Percentiles rank a stretch among this genome's conserved stretches.
Evolutionary conservation across 768 basidiomycete species (phyloP).

Genomic region (Cystofilobasidium ferigula): DNA sequence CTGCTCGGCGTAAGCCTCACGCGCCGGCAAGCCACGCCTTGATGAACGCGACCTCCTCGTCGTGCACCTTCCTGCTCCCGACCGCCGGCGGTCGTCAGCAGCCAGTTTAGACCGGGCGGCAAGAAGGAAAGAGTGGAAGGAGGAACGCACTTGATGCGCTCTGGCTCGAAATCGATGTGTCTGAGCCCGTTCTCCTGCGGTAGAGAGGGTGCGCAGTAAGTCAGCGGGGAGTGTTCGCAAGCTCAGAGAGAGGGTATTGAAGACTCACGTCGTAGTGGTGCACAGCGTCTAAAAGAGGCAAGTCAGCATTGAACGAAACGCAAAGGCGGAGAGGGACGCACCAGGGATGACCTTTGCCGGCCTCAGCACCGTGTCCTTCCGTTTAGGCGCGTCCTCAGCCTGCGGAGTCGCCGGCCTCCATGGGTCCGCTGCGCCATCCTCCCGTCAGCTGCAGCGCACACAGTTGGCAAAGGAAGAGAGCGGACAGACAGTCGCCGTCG

Average conservation of each 20-base stretch:
- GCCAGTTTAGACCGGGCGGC: background rate
- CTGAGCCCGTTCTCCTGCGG: slow-evolving; percentile 54
- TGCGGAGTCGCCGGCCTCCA: slow-evolving; percentile 60
- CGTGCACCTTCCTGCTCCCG: slow-evolving; percentile 50
- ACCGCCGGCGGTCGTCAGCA: background rate
- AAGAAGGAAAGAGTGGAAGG: background rate
- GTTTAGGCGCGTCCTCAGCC: slow-evolving; percentile 45
- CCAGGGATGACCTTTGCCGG: slow-evolving; percentile 83
- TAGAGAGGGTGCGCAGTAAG: background rate
- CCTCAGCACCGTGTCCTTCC: slow-evolving; percentile 57
- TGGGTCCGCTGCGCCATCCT: slow-evolving; percentile 56
- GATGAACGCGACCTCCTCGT: slow-evolving; percentile 69
- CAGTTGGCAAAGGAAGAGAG: background rate
- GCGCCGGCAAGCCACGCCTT: slow-evolving; percentile 50
- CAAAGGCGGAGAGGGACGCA: slow-evolving; percentile 39
- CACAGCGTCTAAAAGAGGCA: slow-evolving; percentile 31
- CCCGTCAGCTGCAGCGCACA: background rate
- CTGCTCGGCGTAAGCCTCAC: too few species aligned
- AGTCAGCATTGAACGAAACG: background rate
- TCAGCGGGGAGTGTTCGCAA: background rate
- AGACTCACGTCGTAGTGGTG: slow-evolving; percentile 48
- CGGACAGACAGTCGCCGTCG: slow-evolving; percentile 58
- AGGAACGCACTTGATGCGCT: slow-evolving; percentile 49
- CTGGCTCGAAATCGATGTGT: slow-evolving; percentile 55
- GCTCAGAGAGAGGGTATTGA: background rate